phyloP scores from a whole-genome alignment of 345 rosid species.

The Populus ilicifolia region DNA sequence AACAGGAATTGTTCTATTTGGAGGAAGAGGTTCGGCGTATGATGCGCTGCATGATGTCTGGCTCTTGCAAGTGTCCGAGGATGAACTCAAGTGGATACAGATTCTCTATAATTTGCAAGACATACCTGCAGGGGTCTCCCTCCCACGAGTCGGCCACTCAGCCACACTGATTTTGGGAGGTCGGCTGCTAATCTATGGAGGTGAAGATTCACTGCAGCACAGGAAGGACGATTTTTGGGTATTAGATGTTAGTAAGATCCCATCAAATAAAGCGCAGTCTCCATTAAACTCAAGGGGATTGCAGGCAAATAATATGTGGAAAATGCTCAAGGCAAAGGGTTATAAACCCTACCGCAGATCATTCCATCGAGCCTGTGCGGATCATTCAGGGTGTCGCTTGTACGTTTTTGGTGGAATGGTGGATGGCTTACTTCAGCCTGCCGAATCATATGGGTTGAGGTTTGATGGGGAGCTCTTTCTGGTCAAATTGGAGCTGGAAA shows the following conservation, averaged over 20 bases:
- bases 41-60: conserved; percentile 84
- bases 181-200: conserved; percentile 71
- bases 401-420: conserved; percentile 92
- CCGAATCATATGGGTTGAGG: conserved; percentile 49
- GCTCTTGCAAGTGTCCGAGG: conserved; percentile 55
- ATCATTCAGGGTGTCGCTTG: conserved; percentile 57
- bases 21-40: conserved; percentile 85
- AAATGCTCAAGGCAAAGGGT: conserved; percentile 47
- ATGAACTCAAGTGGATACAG: conserved; percentile 55
- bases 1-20: conserved; percentile 57
- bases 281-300: conserved; percentile 30
- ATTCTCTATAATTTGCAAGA: conserved; percentile 49
- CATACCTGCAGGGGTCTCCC: conserved; percentile 50
- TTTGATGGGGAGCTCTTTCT: conserved; percentile 79
- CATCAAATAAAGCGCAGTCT: conserved; percentile 36
- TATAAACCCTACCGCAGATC: conserved; percentile 59
- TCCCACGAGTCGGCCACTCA: conserved; percentile 96
- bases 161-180: conserved; percentile 73
- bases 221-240: conserved; percentile 89
- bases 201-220: conserved; percentile 79
- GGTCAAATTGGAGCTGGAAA: conserved; percentile 50
- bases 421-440: conserved; percentile 55
- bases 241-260: conserved; percentile 52
- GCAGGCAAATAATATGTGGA: conserved; percentile 48
- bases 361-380: conserved; percentile 78